Conservation (phyloP, 495 filamentous ascomycete species). For the Penicillium nucicola region DNA sequence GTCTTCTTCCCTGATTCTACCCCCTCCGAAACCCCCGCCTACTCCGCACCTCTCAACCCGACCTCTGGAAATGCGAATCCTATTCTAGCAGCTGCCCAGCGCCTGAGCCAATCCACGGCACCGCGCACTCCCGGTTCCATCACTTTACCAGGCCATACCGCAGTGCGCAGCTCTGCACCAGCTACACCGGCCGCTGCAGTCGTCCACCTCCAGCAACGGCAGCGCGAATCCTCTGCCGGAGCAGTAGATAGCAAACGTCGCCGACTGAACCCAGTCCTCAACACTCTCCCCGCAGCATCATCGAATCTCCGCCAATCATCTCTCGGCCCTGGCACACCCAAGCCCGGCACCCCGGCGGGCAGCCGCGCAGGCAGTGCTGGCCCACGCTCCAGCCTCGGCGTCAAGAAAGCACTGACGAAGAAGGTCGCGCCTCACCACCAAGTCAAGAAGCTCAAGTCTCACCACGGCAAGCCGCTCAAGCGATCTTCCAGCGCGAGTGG, state of each 20-base stretch:
- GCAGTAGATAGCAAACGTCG: conserved; percentile 71
- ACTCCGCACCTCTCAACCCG: conserved; percentile 38
- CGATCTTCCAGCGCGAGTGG: conserved; percentile 44
- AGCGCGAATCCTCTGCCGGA: conserved; percentile 76
- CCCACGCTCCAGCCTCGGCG: conserved; percentile 45
- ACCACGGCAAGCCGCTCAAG: conserved; percentile 53
- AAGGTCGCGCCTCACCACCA: conserved; percentile 67
- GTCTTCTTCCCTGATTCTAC: conserved; percentile 47
- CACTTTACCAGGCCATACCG: conserved; percentile 25
- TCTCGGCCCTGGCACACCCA: conserved; percentile 82
- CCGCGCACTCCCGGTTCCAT: conserved; percentile 20
- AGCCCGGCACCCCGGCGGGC: conserved; percentile 61
- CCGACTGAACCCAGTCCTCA: conserved; percentile 62
- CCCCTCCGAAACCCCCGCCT: conserved; percentile 36
- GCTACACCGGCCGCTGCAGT: conserved; percentile 61
- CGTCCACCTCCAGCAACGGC: conserved; percentile 55
- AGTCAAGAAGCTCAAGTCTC: conserved; percentile 50
- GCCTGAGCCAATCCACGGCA: conserved; percentile 41
- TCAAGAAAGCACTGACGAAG: conserved; percentile 56
- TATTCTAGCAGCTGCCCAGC: conserved; percentile 41
- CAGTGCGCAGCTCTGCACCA: conserved; percentile 54
- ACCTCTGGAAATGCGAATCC: conserved; percentile 43
- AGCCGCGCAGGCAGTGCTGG: conserved; percentile 71
- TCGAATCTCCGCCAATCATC: conserved; percentile 80
- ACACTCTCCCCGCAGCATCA: conserved; percentile 63